Percentiles rank a stretch among this genome's conserved stretches.
Evolutionary conservation across 768 basidiomycete species (phyloP).

Genomic region (Hysterangium stoloniferum): DNA sequence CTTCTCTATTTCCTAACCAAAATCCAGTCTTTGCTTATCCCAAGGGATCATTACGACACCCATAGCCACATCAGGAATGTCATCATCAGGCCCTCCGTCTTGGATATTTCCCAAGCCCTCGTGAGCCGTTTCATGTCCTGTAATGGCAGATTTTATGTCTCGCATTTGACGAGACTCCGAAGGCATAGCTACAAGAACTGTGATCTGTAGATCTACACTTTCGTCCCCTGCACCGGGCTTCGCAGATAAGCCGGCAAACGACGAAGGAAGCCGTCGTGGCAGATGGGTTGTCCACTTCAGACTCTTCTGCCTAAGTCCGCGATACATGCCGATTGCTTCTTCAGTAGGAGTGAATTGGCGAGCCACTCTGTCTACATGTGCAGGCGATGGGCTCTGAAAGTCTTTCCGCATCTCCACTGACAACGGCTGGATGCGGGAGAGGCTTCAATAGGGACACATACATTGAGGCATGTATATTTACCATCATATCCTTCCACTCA

Average conservation of each 20-base stretch:
- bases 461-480: neutral
- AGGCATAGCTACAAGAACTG: conserved; percentile 9
- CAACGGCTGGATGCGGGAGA: conserved; percentile 1
- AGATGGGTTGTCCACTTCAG: too few species aligned
- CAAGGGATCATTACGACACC: conserved; percentile 4
- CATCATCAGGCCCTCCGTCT: neutral
- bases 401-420: conserved; percentile 1
- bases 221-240: neutral
- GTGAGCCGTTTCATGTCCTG: neutral
- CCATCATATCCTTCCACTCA: conserved; percentile 9
- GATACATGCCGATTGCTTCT: neutral
- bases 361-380: neutral
- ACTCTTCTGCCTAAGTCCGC: neutral
- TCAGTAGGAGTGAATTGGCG: neutral
- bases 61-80: conserved; percentile 3
- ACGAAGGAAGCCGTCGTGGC: too few species aligned
- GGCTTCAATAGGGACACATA: neutral
- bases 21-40: conserved; percentile 8
- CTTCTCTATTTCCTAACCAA: neutral
- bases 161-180: neutral
- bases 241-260: too few species aligned
- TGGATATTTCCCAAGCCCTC: neutral
- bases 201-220: conserved; percentile 4
- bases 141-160: neutral
- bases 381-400: too few species aligned